Conservation (phyloP, 1,139 yeast genomes). For the Pichia inconspicua region DNA sequence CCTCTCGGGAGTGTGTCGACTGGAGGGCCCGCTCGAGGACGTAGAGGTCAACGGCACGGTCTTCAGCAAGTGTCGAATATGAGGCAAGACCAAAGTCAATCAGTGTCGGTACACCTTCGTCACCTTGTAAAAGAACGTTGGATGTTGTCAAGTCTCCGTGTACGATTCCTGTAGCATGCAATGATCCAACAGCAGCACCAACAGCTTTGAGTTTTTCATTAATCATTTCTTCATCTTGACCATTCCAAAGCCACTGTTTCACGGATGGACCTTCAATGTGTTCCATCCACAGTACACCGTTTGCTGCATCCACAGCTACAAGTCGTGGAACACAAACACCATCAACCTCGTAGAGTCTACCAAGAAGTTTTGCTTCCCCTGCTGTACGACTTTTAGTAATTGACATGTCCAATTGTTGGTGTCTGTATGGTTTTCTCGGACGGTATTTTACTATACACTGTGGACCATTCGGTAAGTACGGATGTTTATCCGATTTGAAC, state of each 20-base stretch:
- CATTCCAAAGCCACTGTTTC: conserved; percentile 68
- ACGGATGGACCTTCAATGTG: conserved; percentile 58
- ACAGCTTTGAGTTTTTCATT: conserved; percentile 34
- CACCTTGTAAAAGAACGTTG: conserved; percentile 50
- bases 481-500: conserved; percentile 57
- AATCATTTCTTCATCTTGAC: conserved; percentile 28
- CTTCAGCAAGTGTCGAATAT: conserved; percentile 73
- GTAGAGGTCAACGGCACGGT: conserved; percentile 92
- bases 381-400: conserved; percentile 75
- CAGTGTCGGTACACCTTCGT: conserved; percentile 39
- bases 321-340: conserved; percentile 64
- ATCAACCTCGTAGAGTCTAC: conserved; percentile 41
- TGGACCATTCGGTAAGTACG: conserved; percentile 42
- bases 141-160: conserved; percentile 97
- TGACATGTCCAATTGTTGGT: conserved; percentile 67
- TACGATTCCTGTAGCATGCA: conserved; percentile 72
- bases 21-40: conserved; percentile 87
- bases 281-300: conserved; percentile 90
- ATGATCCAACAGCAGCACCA: conserved; percentile 61
- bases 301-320: conserved; percentile 62
- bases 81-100: conserved; percentile 91
- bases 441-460: conserved; percentile 71
- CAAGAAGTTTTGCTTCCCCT: conserved; percentile 75
- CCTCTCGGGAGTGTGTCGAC: conserved; percentile 78
- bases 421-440: conserved; percentile 85